These are phyloP conservation scores for Quercus mongolica DNA, from an alignment of 306 rosid genomes.

Conservation along the genomic window DNA sequence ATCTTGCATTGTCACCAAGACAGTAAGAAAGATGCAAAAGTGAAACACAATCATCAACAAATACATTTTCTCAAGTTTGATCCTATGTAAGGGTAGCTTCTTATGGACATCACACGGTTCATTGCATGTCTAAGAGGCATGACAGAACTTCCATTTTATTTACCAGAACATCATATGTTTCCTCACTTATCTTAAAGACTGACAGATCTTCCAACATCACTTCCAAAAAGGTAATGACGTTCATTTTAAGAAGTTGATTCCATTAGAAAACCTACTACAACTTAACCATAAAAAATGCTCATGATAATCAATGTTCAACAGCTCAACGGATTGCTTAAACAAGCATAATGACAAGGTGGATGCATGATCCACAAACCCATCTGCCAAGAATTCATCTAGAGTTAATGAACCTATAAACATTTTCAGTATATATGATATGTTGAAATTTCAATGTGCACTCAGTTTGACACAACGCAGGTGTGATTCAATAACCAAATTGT, in stretches of 20 bases:
- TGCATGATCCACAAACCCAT: not conserved
- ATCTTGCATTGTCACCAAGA: not conserved
- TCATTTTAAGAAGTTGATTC: not conserved
- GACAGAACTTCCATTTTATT: not conserved
- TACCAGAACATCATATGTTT: not conserved
- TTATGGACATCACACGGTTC: not conserved
- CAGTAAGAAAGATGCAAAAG: not conserved
- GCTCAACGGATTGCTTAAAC: not conserved
- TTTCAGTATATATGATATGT: not conserved
- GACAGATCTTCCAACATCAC: not conserved
- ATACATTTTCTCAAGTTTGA: not conserved
- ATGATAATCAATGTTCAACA: not conserved
- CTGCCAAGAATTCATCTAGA: not conserved
- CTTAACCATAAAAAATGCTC: not conserved
- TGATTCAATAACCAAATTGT: not conserved
- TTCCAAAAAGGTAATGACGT: not conserved
- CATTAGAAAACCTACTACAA: not conserved
- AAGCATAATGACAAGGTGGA: not conserved
- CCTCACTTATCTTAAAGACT: not conserved
- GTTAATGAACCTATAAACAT: not conserved
- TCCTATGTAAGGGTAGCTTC: not conserved
- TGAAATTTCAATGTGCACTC: not conserved
- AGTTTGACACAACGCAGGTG: not conserved
- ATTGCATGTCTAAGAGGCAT: not conserved
- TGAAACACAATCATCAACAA: not conserved